Evolutionary conservation across 2,329 filamentous ascomycete genomes (phyloP), one percentile per base, ranked within the genome.

Genomic region (Dactylellina parvicollis): DNA sequence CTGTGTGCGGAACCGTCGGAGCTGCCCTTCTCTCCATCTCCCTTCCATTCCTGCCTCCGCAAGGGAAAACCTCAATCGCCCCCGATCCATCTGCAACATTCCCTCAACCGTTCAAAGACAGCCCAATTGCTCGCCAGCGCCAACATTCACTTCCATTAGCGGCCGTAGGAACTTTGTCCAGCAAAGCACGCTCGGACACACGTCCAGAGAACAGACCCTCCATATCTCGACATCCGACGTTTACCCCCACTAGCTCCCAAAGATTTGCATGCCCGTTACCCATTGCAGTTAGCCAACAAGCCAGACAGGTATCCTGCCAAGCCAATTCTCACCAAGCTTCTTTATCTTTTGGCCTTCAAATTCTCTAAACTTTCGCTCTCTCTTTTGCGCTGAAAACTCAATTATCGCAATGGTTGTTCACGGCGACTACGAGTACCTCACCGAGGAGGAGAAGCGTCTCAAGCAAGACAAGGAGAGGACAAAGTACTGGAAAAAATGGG

Each of bases 401-500:
- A 34, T 24, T 14, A 16, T 57, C 26, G 56, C 26, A 38, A 98
- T 98, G 94, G 93, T 96, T 80, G 86, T 96, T 79, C 89, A 95
- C 80, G 92, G 96, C 82, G 88, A 90, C 79, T 88, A 95, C 82
- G 91, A 95, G 80, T 93, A 92, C 81, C 86, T 94, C 80, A 92
- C 90, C 73, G 89, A 91, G 81, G 94, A 98, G 83, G 94, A 98
- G 85, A 90, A 90, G 81, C 90, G 95, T 54, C 86, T 98, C 77
- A 90, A 90, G 79, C 88, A 96, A 79, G 94, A 98, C 82, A 87
- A 89, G 71, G 87, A 94, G 76, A 89, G 89, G 75, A 86, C 83
- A 76, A 94, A 92, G 81, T 98, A 98, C 84, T 98, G 94, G 94
- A 98, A 98, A 87, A 92, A 90, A 88, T 97, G 93, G 92, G 94